Evolutionary conservation across 176 grass and related monocot genomes (phyloP).

Genomic region (Ensete glaucum): DNA sequence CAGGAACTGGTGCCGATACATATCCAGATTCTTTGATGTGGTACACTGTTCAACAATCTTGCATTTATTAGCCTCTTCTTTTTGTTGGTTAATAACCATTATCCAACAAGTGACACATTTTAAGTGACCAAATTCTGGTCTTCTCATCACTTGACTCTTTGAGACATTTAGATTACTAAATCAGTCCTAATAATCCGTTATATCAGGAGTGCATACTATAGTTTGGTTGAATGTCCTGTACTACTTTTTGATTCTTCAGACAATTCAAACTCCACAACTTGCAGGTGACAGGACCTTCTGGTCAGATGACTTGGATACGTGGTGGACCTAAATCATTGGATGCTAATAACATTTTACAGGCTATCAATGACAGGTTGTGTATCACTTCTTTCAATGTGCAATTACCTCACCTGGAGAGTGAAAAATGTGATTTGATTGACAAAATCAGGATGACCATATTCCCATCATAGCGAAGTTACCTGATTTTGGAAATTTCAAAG

Average conservation of each 20-base stretch:
- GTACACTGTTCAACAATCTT: no score
- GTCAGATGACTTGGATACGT: constrained; percentile 86
- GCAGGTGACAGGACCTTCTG: constrained; percentile 77
- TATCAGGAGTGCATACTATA: neutral
- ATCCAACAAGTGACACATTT: neutral
- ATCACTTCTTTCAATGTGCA: neutral
- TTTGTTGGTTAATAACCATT: no score
- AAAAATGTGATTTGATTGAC: neutral
- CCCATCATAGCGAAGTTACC: neutral
- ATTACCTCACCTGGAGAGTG: neutral
- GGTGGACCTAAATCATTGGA: constrained; percentile 51
- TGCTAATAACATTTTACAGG: constrained; percentile 47
- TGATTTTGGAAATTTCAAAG: no score
- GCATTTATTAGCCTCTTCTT: no score
- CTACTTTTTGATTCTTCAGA: neutral
- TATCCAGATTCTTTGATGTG: no score
- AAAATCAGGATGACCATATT: neutral
- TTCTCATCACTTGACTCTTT: neutral
- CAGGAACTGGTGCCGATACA: no score
- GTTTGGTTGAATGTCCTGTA: no score
- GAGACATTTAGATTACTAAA: neutral
- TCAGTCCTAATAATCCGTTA: neutral
- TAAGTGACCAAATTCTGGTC: neutral
- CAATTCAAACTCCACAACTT: neutral
- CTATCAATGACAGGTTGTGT: constrained; percentile 60